Evolutionary conservation across 768 basidiomycete species (phyloP).

Genomic region (Candolleomyces aberdarensis): DNA sequence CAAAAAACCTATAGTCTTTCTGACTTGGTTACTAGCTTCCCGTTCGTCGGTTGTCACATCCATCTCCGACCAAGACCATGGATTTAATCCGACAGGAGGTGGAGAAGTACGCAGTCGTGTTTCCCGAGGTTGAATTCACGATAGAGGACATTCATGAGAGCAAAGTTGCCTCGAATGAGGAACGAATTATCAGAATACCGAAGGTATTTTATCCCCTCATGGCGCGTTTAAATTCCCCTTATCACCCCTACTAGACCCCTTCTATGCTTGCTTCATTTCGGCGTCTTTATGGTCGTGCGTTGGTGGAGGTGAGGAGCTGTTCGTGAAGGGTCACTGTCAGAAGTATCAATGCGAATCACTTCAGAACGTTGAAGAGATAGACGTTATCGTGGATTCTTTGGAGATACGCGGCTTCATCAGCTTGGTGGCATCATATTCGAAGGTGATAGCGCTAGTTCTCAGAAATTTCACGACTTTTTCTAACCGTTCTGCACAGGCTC

Average conservation of each 20-base stretch:
- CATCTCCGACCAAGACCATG: constrained; percentile 53
- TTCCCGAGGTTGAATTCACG: constrained; percentile 66
- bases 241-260: constrained; percentile 47
- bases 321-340: not conserved
- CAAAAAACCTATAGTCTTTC: not conserved
- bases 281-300: constrained; percentile 68
- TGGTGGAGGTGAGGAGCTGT: constrained; percentile 54
- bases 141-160: constrained; percentile 52
- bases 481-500: not conserved
- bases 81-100: constrained; percentile 70
- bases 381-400: constrained; percentile 45
- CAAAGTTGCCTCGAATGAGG: constrained; percentile 34
- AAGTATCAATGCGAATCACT: not conserved
- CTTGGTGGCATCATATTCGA: constrained; percentile 69
- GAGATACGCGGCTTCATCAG: constrained; percentile 82
- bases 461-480: not conserved
- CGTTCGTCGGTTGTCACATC: constrained; percentile 73
- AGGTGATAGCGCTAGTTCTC: constrained; percentile 38
- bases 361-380: constrained; percentile 69
- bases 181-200: constrained; percentile 55
- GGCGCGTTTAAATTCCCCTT: not conserved
- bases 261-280: constrained; percentile 68
- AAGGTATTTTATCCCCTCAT: constrained; percentile 42
- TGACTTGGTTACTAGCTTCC: constrained; percentile 54
- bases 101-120: constrained; percentile 70